These are phyloP conservation scores for Pyrenophora seminiperda DNA, from an alignment of 2,329 filamentous ascomycete species.

Conservation along the genomic window DNA sequence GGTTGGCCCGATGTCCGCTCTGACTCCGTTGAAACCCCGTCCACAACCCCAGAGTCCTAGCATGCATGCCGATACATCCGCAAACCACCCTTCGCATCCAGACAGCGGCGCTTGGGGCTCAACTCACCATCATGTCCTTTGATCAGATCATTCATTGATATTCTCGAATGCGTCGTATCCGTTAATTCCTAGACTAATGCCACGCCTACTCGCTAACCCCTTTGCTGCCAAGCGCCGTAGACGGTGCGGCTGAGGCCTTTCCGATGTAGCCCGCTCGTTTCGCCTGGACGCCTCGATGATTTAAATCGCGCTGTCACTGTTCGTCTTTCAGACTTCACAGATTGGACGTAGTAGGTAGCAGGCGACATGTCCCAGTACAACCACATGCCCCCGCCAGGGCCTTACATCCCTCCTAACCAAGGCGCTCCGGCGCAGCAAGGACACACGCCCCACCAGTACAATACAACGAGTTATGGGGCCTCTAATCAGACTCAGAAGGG, in stretches of 20 bases:
- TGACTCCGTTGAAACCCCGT: background rate
- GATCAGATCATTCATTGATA: background rate
- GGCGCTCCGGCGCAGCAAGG: constrained; percentile 22
- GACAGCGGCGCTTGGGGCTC: background rate
- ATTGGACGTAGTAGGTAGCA: background rate
- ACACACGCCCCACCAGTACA: constrained; percentile 24
- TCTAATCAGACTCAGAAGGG: constrained; percentile 26
- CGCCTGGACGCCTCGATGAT: background rate
- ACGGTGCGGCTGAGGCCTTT: constrained; percentile 19
- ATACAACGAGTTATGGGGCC: constrained; percentile 21
- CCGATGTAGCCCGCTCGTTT: constrained; percentile 2
- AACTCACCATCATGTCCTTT: background rate
- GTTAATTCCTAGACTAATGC: constrained; percentile 1
- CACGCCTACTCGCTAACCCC: constrained; percentile 11
- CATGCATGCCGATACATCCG: constrained; percentile 13
- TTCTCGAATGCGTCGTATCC: background rate
- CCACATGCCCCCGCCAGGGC: constrained; percentile 34
- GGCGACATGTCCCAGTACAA: constrained; percentile 42
- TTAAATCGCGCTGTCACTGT: no score
- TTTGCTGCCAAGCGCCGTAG: constrained; percentile 19
- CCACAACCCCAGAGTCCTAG: constrained; percentile 2
- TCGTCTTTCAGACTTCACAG: background rate
- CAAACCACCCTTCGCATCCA: background rate
- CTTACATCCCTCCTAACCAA: constrained; percentile 34
- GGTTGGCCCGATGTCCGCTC: background rate